Evolutionary conservation across 225 moss, liverwort and hornwort species (phyloP), one percentile per base, ranked within the genome.

Genomic region (Straminergon stramineum): DNA sequence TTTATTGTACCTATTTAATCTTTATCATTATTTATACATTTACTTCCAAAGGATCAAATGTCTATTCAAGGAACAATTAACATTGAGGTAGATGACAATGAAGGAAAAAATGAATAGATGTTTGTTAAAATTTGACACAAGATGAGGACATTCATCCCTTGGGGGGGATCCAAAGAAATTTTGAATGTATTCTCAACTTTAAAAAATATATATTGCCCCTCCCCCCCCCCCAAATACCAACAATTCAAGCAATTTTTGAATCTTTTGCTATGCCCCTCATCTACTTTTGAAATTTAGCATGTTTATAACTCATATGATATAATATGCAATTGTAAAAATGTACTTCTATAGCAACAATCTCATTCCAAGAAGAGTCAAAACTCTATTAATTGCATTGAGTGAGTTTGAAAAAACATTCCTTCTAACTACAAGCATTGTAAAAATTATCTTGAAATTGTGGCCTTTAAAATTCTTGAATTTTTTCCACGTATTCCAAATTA

Each of bases 211-310:
- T n/a, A 4, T 13, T n/a, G 4, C 8, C 24, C 7, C 13, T 1
- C 57, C 13, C 13, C 3, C 57, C 13, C 1, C 4, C 6, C 12
- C 10, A 67, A 61, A 64, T 64, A 67, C 22, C 6, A 69, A 6
- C 1, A 21, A 2, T 37, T n/a, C 0, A 1, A 1, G 5, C 6
- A 69, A 69, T 69, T 69, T n/a, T 21, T 13, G 11, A 6, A 58
- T n/a, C 11, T 69, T 37, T 39, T 69, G 13, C n/a, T 23, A 69
- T 22, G 23, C 23, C 58, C 22, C 58, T 58, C 58, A 58, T 58
- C 58, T 58, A 58, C 58, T 23, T 58, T 58, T 58, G 58, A 22
- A 22, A 58, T 58, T 58, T 58, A 23, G 10, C 58, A 58, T 58
- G 23, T 58, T 10, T 58, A 4, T 10, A 58, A 58, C 4, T 58